Percentiles rank a stretch among this genome's conserved stretches.
Conservation (phyloP, 805 yeast species). For the Blastobotrys chiropterorum region DNA sequence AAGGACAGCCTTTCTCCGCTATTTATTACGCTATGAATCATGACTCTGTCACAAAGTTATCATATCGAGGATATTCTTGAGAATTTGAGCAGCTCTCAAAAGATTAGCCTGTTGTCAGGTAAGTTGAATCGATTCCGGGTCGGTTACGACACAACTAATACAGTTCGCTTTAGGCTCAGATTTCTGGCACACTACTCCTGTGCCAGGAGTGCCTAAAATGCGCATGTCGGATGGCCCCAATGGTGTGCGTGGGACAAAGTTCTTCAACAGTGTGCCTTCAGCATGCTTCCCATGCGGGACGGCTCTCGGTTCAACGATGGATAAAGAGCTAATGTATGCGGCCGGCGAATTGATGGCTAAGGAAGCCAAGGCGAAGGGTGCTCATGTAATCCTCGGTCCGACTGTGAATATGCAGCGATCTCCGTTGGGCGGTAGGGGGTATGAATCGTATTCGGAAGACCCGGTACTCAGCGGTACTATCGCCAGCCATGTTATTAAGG, state of each 20-base stretch:
- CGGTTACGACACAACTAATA: too few species aligned
- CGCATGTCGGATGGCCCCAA: conserved; percentile 57
- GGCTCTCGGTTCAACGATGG: conserved; percentile 51
- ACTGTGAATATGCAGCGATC: conserved; percentile 48
- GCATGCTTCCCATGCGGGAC: conserved; percentile 59
- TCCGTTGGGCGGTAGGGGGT: conserved; percentile 57
- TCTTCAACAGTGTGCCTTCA: conserved; percentile 46
- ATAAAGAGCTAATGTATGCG: conserved; percentile 40
- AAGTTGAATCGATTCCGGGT: not conserved
- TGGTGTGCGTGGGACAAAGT: conserved; percentile 54
- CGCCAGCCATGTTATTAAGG: conserved; percentile 46
- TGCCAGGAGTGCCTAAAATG: conserved; percentile 40
- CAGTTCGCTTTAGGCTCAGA: conserved; percentile 29
- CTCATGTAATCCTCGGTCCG: conserved; percentile 45
- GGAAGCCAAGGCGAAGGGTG: conserved; percentile 50
- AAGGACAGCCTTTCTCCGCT: too few species aligned
- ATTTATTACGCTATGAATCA: too few species aligned
- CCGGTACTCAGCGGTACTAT: conserved; percentile 43
- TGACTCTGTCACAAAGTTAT: not conserved
- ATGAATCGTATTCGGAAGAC: conserved; percentile 57
- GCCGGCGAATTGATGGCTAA: conserved; percentile 49
- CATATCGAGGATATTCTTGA: not conserved
- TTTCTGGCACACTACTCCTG: conserved; percentile 44
- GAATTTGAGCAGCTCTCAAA: not conserved
- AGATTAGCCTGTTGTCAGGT: not conserved